Conservation (phyloP, 1,284 basidiomycete species). For the Malassezia caprae region DNA sequence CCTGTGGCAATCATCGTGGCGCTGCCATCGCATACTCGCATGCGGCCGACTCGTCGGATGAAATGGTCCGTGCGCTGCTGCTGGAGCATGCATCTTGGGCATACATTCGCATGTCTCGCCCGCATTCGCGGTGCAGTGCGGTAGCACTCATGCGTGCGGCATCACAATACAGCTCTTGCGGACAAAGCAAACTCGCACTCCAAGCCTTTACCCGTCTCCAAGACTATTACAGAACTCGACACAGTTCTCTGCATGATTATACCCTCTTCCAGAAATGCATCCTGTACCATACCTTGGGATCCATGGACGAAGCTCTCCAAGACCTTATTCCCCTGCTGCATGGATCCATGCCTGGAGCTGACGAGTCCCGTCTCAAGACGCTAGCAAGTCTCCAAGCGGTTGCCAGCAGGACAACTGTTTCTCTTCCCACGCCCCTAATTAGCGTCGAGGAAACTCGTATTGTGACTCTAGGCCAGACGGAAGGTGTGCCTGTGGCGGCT, state of each 20-base stretch:
- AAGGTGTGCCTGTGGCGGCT: neutral
- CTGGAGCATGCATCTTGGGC: conserved; percentile 53
- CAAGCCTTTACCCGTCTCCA: conserved; percentile 28
- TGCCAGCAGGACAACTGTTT: conserved; percentile 7
- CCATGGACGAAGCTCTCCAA: conserved; percentile 50
- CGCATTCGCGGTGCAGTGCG: conserved; percentile 50
- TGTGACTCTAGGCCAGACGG: neutral
- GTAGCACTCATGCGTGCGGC: conserved; percentile 53
- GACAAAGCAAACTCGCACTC: conserved; percentile 47
- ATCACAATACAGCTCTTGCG: conserved; percentile 53
- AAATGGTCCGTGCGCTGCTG: conserved; percentile 52
- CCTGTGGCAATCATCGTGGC: conserved; percentile 19
- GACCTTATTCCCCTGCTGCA: conserved; percentile 49
- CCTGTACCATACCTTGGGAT: conserved; percentile 53
- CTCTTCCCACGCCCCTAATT: conserved; percentile 3
- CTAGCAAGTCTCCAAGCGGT: conserved; percentile 51
- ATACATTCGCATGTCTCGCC: conserved; percentile 46
- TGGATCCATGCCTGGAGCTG: conserved; percentile 36
- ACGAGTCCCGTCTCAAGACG: conserved; percentile 50
- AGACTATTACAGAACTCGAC: conserved; percentile 23
- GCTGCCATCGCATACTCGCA: conserved; percentile 29
- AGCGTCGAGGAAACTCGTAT: neutral
- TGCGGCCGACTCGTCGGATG: conserved; percentile 46
- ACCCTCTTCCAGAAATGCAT: conserved; percentile 53
- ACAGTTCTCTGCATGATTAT: conserved; percentile 51